A percentile compares a stretch with the other conserved stretches of the same genome.
phyloP scores from a whole-genome alignment of 768 basidiomycete species.

The Sutorius australiensis region DNA sequence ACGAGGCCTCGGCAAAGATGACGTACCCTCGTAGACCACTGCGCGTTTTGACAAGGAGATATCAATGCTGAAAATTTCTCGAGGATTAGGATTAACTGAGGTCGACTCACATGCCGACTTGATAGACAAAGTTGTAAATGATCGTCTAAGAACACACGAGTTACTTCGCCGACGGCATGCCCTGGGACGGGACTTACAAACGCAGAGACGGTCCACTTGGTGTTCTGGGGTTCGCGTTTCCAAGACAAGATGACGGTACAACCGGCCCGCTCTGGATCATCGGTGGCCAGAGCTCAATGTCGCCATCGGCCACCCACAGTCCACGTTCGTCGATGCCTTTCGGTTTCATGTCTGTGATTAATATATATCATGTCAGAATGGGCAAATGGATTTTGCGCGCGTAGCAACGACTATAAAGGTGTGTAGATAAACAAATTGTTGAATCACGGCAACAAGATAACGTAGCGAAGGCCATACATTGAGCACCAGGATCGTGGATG shows the following conservation, averaged over 20 bases:
- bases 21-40: conserved; percentile 28
- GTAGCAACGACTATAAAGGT: too few relatives aligned
- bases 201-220: conserved; percentile 21
- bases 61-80: not conserved
- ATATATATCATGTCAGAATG: too few relatives aligned
- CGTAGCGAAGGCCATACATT: too few relatives aligned
- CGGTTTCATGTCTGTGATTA: too few relatives aligned
- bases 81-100: not conserved
- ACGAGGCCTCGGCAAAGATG: conserved; percentile 29
- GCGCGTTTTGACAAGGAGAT: not conserved
- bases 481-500: too few relatives aligned
- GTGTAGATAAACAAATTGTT: too few relatives aligned
- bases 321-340: too few relatives aligned
- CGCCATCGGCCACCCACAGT: too few relatives aligned
- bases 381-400: too few relatives aligned
- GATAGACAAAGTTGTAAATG: conserved; percentile 30
- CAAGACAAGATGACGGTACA: conserved; percentile 26
- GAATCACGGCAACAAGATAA: too few relatives aligned
- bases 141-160: conserved; percentile 15
- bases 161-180: not conserved
- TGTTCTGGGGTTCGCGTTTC: too few relatives aligned
- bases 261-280: not conserved
- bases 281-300: too few relatives aligned
- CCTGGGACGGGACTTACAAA: conserved; percentile 13
- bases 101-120: conserved; percentile 22